Evolutionary conservation across 768 basidiomycete genomes (phyloP).

Genomic region (Hygrophorus russula): DNA sequence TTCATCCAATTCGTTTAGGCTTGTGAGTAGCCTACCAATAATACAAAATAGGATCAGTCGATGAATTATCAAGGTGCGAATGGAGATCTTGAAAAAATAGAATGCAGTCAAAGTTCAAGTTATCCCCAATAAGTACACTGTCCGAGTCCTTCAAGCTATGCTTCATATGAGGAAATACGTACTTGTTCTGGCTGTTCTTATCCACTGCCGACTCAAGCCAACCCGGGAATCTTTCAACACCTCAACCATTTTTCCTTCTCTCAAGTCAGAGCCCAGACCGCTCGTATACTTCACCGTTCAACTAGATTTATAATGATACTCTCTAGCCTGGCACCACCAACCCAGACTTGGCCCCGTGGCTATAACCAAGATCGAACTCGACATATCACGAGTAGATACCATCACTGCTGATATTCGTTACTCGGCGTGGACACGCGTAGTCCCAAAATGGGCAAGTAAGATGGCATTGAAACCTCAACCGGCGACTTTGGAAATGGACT

Average conservation of each 20-base stretch:
- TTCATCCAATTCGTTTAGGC: too few relatives aligned
- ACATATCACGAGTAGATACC: constrained; percentile 96
- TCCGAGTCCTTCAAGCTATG: too few relatives aligned
- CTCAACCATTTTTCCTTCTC: constrained; percentile 53
- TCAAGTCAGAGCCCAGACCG: constrained; percentile 52
- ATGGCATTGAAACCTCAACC: constrained; percentile 74
- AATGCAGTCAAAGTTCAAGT: too few relatives aligned
- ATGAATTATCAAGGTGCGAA: too few relatives aligned
- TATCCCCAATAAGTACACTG: too few relatives aligned
- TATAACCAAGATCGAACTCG: constrained; percentile 86
- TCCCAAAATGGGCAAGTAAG: constrained; percentile 80
- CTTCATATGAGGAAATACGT: too few relatives aligned
- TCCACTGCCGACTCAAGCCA: constrained; percentile 30
- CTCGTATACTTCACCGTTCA: constrained; percentile 78
- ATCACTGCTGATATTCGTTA: constrained; percentile 64
- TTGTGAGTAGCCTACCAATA: too few relatives aligned
- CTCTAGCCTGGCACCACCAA: constrained; percentile 74
- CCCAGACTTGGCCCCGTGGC: constrained; percentile 83
- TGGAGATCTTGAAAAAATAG: too few relatives aligned
- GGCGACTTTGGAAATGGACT: constrained; percentile 39
- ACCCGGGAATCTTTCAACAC: constrained; percentile 57
- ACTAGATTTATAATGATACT: constrained; percentile 87
- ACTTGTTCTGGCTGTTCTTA: too few relatives aligned
- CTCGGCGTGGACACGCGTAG: constrained; percentile 42
- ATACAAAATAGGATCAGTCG: too few relatives aligned